These are phyloP conservation scores for Areca catechu DNA, from an alignment of 176 grass and related monocot species.

Conservation along the genomic window DNA sequence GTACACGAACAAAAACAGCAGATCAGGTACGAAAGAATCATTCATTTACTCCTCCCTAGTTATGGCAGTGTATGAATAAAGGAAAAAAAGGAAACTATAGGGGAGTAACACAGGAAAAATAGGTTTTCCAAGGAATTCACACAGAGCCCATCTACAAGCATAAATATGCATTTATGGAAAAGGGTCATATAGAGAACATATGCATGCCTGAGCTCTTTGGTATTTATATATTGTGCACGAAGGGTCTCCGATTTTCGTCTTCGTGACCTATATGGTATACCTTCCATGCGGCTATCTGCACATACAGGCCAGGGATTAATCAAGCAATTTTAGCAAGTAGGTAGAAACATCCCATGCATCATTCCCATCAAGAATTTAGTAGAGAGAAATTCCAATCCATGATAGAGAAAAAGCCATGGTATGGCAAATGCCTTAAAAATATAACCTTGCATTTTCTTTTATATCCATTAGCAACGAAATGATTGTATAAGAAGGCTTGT, in stretches of 20 bases:
- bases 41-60: too few relatives aligned
- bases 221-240: constrained; percentile 85
- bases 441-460: too few relatives aligned
- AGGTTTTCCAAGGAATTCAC: not conserved
- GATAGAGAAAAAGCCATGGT: too few relatives aligned
- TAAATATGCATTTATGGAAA: not conserved
- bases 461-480: too few relatives aligned
- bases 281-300: constrained; percentile 39
- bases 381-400: too few relatives aligned
- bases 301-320: constrained; percentile 6
- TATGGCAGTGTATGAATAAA: too few relatives aligned
- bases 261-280: constrained; percentile 39
- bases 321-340: not conserved
- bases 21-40: not conserved
- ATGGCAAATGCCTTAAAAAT: too few relatives aligned
- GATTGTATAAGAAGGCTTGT: too few relatives aligned
- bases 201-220: constrained; percentile 59
- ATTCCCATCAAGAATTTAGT: too few relatives aligned
- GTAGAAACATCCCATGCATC: too few relatives aligned
- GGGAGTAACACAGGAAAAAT: not conserved
- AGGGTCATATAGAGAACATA: constrained; percentile 1
- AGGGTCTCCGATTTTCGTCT: constrained; percentile 92
- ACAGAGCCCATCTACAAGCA: not conserved
- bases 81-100: too few relatives aligned
- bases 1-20: not conserved